Base-by-base conservation (phyloP, 768 basidiomycete genomes). In the Melanogaster broomeanus region DNA sequence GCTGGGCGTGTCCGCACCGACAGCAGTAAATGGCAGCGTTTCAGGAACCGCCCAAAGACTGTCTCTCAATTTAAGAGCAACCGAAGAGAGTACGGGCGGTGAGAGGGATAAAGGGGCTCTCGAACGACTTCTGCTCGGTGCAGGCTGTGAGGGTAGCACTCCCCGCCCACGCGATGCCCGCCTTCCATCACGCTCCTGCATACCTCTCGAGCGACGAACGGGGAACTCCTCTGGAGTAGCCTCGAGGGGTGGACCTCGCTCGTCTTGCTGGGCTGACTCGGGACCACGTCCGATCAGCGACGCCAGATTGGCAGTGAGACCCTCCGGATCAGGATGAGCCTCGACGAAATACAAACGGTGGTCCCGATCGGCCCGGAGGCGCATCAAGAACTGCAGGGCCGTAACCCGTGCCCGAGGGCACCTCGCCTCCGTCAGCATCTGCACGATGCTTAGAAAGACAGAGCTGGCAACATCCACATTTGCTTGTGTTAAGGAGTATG, bases 311-410 rank as follows among this genome's bases (percentile, higher is more conserved):
- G 67, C 59, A 25, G 83, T 76, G 38, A 85, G 76, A 7, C 82
- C 81, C 45, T 87, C 77, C 2, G 75, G 70, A 56, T 88, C 87
- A 55, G 77, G 76, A 18, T 71, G 73, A 15, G 68, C 69, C 39
- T 77, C 71, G 18, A 81, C 77, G 49, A 87, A 86, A 66, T 86
- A 97, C 35, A 98, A 62, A 11, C 87, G 78, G 62, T 99, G 96
- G 58, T 94, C 89, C 1, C 90, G 83, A 64, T 97, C 95, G 1
- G 90, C 93, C 49, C 96, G 79, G 18, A 98, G 74, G 13, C 92
- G 84, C 75, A 94, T 84, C 56, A 97, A 66, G 75, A 96, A 97
- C 63, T 93, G 91, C 18, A 98, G 73, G 4, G 87, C 77, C 12
- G 83, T 74, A 16, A 98, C 65, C 21, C 91, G 76, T 0, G 88